Conservation (phyloP, 2,329 filamentous ascomycete genomes). For the Chalaropsis ovoidea region DNA sequence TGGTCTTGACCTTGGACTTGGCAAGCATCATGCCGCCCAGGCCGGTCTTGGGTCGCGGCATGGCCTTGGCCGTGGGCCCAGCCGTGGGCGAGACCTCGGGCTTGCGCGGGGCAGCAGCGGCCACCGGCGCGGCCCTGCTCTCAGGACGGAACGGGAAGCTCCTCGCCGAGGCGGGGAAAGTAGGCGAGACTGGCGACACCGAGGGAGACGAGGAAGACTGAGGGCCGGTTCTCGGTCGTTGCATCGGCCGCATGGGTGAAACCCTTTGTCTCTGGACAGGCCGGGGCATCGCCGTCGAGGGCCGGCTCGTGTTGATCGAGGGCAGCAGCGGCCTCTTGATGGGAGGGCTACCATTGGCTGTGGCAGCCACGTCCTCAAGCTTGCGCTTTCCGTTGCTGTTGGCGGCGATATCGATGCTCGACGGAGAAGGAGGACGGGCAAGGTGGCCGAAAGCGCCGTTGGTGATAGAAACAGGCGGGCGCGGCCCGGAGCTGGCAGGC, state of each 20-base stretch:
- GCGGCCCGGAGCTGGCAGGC: neutral
- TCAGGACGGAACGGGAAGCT: neutral
- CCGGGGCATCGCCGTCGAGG: neutral
- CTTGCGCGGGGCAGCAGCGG: neutral
- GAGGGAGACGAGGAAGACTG: neutral
- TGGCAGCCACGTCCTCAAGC: neutral
- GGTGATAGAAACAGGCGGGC: too few relatives aligned
- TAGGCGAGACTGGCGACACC: neutral
- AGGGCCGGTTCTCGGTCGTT: neutral
- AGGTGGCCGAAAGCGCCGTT: neutral
- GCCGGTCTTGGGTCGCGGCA: neutral
- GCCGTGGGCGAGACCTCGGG: neutral
- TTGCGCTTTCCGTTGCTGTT: neutral
- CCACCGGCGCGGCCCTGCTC: neutral
- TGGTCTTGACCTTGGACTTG: neutral
- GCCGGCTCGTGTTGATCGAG: neutral
- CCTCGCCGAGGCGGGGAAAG: neutral
- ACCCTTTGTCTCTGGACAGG: neutral
- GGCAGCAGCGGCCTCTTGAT: constrained; percentile 2
- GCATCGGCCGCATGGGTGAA: neutral
- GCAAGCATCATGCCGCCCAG: constrained; percentile 7
- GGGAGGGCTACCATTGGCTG: neutral
- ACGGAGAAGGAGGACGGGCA: neutral
- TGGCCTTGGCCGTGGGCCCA: neutral
- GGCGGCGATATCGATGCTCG: neutral